A percentile compares a stretch with the other conserved stretches of the same genome.
Conservation (phyloP, 148 eudicot genomes). For the Polygonum aviculare region DNA sequence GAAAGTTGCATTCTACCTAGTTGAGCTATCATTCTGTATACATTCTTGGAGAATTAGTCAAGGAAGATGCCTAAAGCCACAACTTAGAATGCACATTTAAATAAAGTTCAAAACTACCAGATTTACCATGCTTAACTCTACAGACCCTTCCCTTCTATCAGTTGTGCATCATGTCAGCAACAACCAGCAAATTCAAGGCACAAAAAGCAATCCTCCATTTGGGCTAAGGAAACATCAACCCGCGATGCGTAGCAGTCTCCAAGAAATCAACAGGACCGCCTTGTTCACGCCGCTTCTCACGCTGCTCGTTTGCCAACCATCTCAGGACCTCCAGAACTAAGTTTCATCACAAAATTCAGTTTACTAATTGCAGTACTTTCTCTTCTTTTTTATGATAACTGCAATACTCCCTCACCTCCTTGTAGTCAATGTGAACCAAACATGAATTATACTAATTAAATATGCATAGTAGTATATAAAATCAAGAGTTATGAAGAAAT, state of each 20-base stretch:
- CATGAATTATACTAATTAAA: neutral
- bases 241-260: constrained; percentile 43
- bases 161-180: neutral
- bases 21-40: too few species aligned
- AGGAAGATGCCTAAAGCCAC: too few species aligned
- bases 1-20: too few species aligned
- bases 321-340: constrained; percentile 22
- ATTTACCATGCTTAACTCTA: neutral
- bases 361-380: neutral
- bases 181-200: neutral
- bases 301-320: constrained; percentile 14
- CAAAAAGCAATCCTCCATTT: constrained; percentile 30
- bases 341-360: neutral
- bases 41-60: too few species aligned
- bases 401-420: neutral
- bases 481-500: neutral
- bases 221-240: constrained; percentile 34
- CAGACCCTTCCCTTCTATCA: neutral
- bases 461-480: neutral
- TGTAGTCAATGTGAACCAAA: neutral
- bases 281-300: constrained; percentile 7
- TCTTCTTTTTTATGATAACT: too few species aligned
- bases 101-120: neutral
- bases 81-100: too few species aligned
- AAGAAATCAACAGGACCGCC: constrained; percentile 25